phyloP scores from a whole-genome alignment of 345 rosid species.

The Linum trigynum region DNA sequence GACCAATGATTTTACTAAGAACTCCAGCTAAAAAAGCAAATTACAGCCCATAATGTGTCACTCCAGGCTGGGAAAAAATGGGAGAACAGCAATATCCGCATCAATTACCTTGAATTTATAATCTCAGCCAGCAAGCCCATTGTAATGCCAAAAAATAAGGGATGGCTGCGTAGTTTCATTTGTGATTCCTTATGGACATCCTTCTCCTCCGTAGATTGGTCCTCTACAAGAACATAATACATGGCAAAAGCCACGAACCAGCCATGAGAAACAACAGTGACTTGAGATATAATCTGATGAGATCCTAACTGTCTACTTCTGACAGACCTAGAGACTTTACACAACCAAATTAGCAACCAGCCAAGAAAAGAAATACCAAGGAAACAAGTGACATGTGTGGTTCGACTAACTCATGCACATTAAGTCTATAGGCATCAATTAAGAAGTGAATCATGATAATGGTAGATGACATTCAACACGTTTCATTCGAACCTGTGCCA shows the following conservation, averaged over 20 bases:
- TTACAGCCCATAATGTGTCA: neutral
- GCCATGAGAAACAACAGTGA: slow-evolving; percentile 5
- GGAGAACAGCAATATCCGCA: slow-evolving; percentile 4
- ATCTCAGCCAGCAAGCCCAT: slow-evolving; percentile 95
- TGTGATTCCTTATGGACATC: slow-evolving; percentile 32
- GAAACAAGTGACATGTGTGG: neutral
- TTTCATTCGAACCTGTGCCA: neutral
- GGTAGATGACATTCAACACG: neutral
- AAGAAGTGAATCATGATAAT: neutral
- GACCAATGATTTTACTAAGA: neutral
- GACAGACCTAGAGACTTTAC: too few relatives aligned
- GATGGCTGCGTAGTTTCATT: slow-evolving; percentile 65
- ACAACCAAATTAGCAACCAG: neutral
- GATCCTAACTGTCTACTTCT: too few relatives aligned
- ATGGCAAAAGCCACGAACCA: slow-evolving; percentile 33
- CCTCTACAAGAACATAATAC: slow-evolving; percentile 34
- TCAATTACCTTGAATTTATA: slow-evolving; percentile 82
- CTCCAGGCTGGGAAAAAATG: neutral
- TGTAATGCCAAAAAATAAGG: slow-evolving; percentile 85
- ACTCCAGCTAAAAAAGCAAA: neutral
- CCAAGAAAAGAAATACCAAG: neutral
- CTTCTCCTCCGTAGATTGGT: slow-evolving; percentile 22
- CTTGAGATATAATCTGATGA: too few relatives aligned
- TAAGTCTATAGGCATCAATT: neutral
- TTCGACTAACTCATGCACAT: neutral